Evolutionary conservation across 2,329 filamentous ascomycete species (phyloP), one percentile per base, ranked within the genome.

Genomic region (Trichoderma sp.): DNA sequence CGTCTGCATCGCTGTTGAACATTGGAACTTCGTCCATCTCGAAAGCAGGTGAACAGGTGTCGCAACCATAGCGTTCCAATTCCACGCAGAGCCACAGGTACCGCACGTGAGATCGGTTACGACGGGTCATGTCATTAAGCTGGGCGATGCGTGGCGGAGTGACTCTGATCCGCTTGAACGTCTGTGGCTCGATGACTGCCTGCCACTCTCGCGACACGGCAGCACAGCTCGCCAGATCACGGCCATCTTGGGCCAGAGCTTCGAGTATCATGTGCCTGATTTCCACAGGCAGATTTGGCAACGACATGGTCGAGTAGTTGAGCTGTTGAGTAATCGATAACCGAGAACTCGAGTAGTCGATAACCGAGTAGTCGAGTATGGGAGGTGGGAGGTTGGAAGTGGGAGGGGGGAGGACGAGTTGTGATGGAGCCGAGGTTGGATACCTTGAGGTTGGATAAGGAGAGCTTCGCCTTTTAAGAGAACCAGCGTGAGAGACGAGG

Each of bases 201-300:
- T 75, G 72, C 75, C 73, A 76, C 54, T 74, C 72, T 68, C 72
- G 69, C 45, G 71, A 77, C 39, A 76, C 74, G 71, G 71, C 71
- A 65, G 71, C 73, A 21, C 72, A 68, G 67, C 28, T 24, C 63
- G 54, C 66, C 63, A 73, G 47, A 14, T 28, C 67, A 64, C 71
- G 67, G 19, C 64, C 70, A 47, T 73, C 69, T 44, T 66, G 63
- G 9, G 69, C 30, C 41, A 74, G 55, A 47, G 44, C 55, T 64
- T 70, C 50, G 2, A 74, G 56, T 56, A 74, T 70, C 24, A 69
- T 47, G 55, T 2, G 39, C 26, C 28, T 61, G 41, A 57, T 17
- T 26, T 55, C 50, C 58, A 24, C 17, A 26, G 54, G 30, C 43
- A 58, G 56, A 19, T 10, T 9, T 6, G 48, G 48, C 17, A 52